Evolutionary conservation across 2,329 filamentous ascomycete genomes (phyloP).

Genomic region (Sarocladium strictum): DNA sequence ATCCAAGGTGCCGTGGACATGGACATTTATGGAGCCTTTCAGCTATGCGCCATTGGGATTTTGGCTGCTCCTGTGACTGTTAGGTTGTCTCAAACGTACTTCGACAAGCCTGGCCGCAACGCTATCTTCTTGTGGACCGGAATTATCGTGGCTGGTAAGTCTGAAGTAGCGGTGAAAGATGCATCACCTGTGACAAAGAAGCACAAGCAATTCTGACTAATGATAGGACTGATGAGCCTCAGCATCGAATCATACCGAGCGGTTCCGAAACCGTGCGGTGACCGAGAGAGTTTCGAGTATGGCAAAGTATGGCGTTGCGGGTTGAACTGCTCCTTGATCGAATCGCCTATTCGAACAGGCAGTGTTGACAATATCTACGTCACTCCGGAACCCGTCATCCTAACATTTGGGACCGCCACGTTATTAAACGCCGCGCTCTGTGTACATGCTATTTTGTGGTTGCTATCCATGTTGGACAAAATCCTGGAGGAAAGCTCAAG

Average conservation of each 20-base stretch:
- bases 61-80: constrained; percentile 58
- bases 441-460: constrained; percentile 55
- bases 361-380: constrained; percentile 57
- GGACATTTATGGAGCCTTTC: constrained; percentile 63
- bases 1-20: constrained; percentile 56
- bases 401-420: constrained; percentile 55
- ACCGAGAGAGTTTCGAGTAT: constrained; percentile 40
- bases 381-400: constrained; percentile 47
- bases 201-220: not conserved
- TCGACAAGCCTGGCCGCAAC: constrained; percentile 56
- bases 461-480: constrained; percentile 58
- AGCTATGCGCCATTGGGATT: constrained; percentile 61
- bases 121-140: constrained; percentile 62
- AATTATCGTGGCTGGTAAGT: constrained; percentile 51
- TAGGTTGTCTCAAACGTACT: constrained; percentile 56
- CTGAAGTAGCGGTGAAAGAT: not conserved
- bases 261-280: constrained; percentile 28
- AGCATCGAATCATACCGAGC: constrained; percentile 59
- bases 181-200: not conserved
- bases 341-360: constrained; percentile 47
- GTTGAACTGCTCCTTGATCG: constrained; percentile 35
- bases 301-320: constrained; percentile 33
- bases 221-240: constrained; percentile 51
- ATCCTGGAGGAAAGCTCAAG: constrained; percentile 59
- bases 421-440: constrained; percentile 59